A percentile compares a stretch with the other conserved stretches of the same genome.
phyloP scores from a whole-genome alignment of 768 basidiomycete species.

The Chalciporus sphaerocephalus region DNA sequence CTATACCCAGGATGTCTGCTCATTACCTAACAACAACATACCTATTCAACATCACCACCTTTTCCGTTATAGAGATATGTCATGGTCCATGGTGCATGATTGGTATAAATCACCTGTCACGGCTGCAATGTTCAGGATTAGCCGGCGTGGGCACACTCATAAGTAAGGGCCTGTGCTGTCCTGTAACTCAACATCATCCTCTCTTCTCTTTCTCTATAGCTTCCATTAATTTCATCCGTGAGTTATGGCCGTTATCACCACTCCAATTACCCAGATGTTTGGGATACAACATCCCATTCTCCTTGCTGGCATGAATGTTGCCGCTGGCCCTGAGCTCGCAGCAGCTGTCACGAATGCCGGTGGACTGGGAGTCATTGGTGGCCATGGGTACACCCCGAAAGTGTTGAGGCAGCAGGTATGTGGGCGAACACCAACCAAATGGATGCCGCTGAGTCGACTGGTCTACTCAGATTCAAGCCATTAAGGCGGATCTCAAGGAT shows the following conservation, averaged over 20 bases:
- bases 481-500: constrained; percentile 71
- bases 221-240: neutral
- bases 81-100: too few species aligned
- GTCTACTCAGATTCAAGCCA: constrained; percentile 51
- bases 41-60: neutral
- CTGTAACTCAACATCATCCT: neutral
- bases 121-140: too few species aligned
- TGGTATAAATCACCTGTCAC: neutral
- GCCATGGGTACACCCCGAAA: constrained; percentile 81
- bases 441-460: constrained; percentile 7
- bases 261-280: constrained; percentile 86
- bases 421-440: neutral
- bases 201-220: neutral
- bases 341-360: constrained; percentile 94
- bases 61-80: constrained; percentile 1
- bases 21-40: constrained; percentile 9
- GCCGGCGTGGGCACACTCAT: neutral
- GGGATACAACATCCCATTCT: constrained; percentile 85
- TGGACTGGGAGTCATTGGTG: constrained; percentile 89
- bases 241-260: constrained; percentile 56
- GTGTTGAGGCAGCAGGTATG: constrained; percentile 72
- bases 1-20: constrained; percentile 24
- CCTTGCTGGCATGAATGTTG: constrained; percentile 75
- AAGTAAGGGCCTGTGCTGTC: too few species aligned
- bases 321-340: constrained; percentile 77